Base-by-base conservation (phyloP, 2,329 filamentous ascomycete species). In the Fusarium temperatum region DNA sequence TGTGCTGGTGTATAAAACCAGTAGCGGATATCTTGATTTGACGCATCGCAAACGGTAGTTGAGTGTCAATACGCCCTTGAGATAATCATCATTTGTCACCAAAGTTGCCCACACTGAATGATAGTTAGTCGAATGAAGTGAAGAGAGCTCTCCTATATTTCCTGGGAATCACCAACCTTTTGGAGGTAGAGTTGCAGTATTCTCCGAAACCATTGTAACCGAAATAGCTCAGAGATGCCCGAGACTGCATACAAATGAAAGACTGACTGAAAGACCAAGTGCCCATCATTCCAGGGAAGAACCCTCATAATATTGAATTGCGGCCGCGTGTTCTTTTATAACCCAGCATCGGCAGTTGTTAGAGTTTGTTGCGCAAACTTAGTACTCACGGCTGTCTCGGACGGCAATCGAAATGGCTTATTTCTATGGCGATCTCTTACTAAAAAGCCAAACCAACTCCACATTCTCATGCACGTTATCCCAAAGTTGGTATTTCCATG, bases 41-140 rank as follows among this genome's bases (percentile, higher is more conserved):
- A 73, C 70, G 6, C 65, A 56, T 7, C 51, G 45, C 0, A 73
- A 24, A 20, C 70, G 62, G 4, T 73, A 56, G 1, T 61, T 59
- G 12, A 73, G 50, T 0, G 70, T 73, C 14, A 73, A 6, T 17
- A 73, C 70, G 7, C 70, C 70, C 11, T 69, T 68, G 3, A 73
- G 45, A 17, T 73, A 73, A 2, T 55, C 41, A 2, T 35, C 39
- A 1, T 73, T 70, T 1, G 70, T 73, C 3, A 73, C 70, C 45
- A 73, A 22, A 0, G 70, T 70, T 5, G 70, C 70, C 70, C 70
- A 73, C 7, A 62, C 70, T 73, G 15, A 2, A n/a, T 6, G 3
- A n/a, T 0, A 4, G 8, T 66, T 6, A 61, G 14, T 8, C 1
- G 8, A 15, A 2, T 3, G 13, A 13, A 9, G 8, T 18, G 17